A percentile compares a stretch with the other conserved stretches of the same genome.
phyloP scores from a whole-genome alignment of 73 alveolate genomes.

The Tetrahymena elliotti region DNA sequence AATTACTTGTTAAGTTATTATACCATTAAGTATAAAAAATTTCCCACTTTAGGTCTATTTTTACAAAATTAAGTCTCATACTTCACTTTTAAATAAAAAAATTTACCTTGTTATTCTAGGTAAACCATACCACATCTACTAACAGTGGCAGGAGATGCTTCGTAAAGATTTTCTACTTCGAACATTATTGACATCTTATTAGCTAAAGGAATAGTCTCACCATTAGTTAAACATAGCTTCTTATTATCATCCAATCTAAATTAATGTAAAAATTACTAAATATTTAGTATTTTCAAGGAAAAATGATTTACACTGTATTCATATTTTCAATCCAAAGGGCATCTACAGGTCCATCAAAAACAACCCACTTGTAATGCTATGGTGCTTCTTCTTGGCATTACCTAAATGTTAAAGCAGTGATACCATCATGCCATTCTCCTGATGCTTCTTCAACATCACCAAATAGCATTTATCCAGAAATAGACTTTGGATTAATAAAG shows the following conservation, averaged over 20 bases:
- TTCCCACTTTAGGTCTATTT: neutral
- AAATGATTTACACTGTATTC: conserved; percentile 73
- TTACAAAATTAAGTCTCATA: neutral
- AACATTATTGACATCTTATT: conserved; percentile 87
- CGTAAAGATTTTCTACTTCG: conserved; percentile 94
- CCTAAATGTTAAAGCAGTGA: conserved; percentile 84
- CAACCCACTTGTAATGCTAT: conserved; percentile 78
- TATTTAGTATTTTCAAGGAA: neutral
- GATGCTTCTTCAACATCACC: conserved; percentile 95
- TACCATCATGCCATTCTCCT: conserved; percentile 99
- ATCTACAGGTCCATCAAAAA: conserved; percentile 98
- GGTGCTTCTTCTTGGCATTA: conserved; percentile 75
- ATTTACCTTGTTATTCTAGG: conserved; percentile 80
- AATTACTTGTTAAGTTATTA: neutral
- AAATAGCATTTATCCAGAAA: conserved; percentile 85
- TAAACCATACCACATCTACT: conserved; percentile 97
- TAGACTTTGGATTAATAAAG: conserved; percentile 91
- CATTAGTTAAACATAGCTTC: conserved; percentile 90
- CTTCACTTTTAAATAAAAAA: neutral
- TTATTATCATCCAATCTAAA: conserved; percentile 86
- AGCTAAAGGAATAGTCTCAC: conserved; percentile 92
- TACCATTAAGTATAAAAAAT: neutral
- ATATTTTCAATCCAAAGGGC: conserved; percentile 98
- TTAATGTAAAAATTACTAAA: neutral
- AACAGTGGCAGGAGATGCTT: conserved; percentile 98